Evolutionary conservation across 2,329 filamentous ascomycete species (phyloP), one percentile per base, ranked within the genome.

Genomic region (Trematosphaeria pertusa): DNA sequence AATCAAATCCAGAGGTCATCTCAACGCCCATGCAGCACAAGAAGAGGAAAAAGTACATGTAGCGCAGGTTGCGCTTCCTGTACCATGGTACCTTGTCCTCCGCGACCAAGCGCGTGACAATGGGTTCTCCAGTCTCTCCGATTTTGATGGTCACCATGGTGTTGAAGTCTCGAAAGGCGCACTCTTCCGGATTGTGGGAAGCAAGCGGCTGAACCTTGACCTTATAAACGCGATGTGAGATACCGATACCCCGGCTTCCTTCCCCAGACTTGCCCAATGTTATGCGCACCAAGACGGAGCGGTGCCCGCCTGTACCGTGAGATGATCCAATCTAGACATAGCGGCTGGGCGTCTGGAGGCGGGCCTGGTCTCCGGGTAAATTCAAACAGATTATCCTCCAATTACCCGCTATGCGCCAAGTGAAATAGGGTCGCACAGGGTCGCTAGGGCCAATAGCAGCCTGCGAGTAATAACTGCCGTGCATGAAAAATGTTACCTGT

Each of bases 71-170:
- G 14, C 46, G 55, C 46, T 75, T 75, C 59, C 65, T 71, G 55
- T 73, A 77, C 74, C 75, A 77, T 56, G 62, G 63, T 11, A 74
- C 65, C 50, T 65, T 72, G 50, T 77, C 75, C 48, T 62, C 59
- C 48, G 55, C 70, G 21, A 75, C 72, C 60, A 78, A 69, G 50
- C 70, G 69, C 36, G 73, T 74, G 58, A 78, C 62, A 47, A 76
- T 64, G 18, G 74, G 73, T 48, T 77, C 74, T 31, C 30, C 38
- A 19, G 42, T 12, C n/a, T 46, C 14, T 42, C 48, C 48, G 44
- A 44, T 44, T 19, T 62, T 61, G 49, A 62, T 24, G 50, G 67
- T 47, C 35, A 46, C 62, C 64, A 69, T 67, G 48, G 39, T 59
- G 53, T 49, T 43, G 56, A 50, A 42, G 43, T 43, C 33, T 45